These are phyloP conservation scores for Petrea volubilis DNA, from an alignment of 257 asterid species.

Conservation along the genomic window DNA sequence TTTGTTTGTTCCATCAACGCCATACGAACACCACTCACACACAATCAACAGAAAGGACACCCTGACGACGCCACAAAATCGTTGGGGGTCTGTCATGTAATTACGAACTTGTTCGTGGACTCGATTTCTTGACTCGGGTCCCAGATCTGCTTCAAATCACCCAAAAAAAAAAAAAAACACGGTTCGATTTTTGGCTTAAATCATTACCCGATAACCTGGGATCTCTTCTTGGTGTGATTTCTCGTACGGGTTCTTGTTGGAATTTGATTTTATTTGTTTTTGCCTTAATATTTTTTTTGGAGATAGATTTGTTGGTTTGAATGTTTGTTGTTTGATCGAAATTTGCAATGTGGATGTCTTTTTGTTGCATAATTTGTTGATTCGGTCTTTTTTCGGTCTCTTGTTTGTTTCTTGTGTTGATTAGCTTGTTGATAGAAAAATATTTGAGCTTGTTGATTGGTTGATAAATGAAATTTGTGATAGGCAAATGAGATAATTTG, in stretches of 20 bases:
- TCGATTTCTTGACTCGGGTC: constrained; percentile 26
- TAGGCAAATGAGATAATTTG: constrained; percentile 15
- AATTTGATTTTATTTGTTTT: neutral
- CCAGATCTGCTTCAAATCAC: constrained; percentile 30
- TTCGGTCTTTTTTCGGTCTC: neutral
- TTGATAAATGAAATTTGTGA: constrained; percentile 23
- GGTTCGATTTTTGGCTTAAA: constrained; percentile 17
- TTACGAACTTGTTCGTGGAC: neutral
- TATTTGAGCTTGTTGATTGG: constrained; percentile 1
- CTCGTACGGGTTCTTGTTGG: constrained; percentile 16
- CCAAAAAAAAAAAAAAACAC: too few species aligned
- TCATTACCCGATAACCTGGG: neutral
- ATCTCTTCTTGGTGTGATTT: constrained; percentile 4
- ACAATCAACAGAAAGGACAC: neutral
- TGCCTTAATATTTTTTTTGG: neutral
- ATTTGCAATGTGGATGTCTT: constrained; percentile 25
- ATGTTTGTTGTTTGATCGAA: constrained; percentile 5
- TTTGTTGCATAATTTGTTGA: constrained; percentile 18
- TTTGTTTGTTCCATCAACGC: constrained; percentile 17
- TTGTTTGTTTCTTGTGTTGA: constrained; percentile 11
- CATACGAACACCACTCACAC: constrained; percentile 15
- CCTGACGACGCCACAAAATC: constrained; percentile 26
- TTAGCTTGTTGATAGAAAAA: neutral
- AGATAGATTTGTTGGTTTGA: constrained; percentile 9
- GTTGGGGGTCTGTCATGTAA: constrained; percentile 34